Base-by-base conservation (phyloP, 805 yeast species). In the Kazachstania psychrophila region DNA sequence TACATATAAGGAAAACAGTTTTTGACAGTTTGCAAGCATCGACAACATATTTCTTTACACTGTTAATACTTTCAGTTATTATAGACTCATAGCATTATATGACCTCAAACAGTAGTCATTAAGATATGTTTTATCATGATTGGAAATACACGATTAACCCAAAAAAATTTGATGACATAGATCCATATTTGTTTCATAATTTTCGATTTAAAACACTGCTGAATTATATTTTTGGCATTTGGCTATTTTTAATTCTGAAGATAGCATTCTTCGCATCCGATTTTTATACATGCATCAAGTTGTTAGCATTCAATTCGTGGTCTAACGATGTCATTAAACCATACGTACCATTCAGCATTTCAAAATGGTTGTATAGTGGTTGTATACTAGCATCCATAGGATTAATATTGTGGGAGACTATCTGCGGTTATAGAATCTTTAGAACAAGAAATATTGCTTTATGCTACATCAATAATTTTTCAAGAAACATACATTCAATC, bases 291-390 rank as follows among this genome's bases (percentile, higher is more conserved):
- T 75, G 89, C 55, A 60, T 85, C 40, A 75, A 72, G 47, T 69
- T 85, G 27, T 64, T 85, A 46, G 89, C 81, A 1, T 76, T 77
- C 56, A 72, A 79, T 50, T 64, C 72, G 36, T 80, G 89, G 88
- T 68, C 78, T 6, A 65, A 73, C 4, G 56, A 65, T 28, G 68
- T 70, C 35, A 58, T 68, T 28, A 49, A 63, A 37, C 77, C 78
- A 3, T 62, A 58, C 39, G 51, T 72, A 7, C 63, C 75, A 1
- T 66, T 70, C 42, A 71, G 49, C 52, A 73, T 68, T 39, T 70
- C 66, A 40, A 73, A 62, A 52, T 80, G 88, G 88, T 61, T 80
- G 11, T 81, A 79, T 51, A 74, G 81, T 12, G 84, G 79, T 4
- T 85, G 95, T 56, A 85, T 86, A 41, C 67, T 85, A 10, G 72